Evolutionary conservation across 179 eudicot species (phyloP).

Genomic region (Beta lomatogona): DNA sequence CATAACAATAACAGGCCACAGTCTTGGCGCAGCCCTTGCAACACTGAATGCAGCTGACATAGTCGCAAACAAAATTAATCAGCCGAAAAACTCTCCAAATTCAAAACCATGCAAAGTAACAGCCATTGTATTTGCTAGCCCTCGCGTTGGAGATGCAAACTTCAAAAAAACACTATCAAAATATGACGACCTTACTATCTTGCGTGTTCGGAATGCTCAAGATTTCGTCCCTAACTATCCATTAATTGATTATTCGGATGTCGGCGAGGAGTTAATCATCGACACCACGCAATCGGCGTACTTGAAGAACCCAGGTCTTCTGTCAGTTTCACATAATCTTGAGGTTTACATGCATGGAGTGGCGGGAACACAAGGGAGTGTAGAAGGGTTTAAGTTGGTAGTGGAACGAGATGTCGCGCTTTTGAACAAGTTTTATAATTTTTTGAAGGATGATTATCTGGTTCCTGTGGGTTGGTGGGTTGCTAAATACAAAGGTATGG

Average conservation of each 20-base stretch:
- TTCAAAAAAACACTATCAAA: constrained; percentile 38
- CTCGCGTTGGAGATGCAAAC: constrained; percentile 61
- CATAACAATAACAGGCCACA: constrained; percentile 74
- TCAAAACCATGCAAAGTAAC: constrained; percentile 40
- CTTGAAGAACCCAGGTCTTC: constrained; percentile 55
- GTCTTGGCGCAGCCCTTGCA: constrained; percentile 78
- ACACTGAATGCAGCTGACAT: constrained; percentile 81
- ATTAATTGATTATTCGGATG: constrained; percentile 52
- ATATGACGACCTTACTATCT: constrained; percentile 34
- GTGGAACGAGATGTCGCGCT: constrained; percentile 54
- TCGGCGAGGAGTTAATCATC: constrained; percentile 59
- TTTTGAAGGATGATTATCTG: constrained; percentile 26
- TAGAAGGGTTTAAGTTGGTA: constrained; percentile 58
- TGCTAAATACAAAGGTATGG: constrained; percentile 29
- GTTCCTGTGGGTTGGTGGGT: constrained; percentile 36
- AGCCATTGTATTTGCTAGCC: constrained; percentile 65
- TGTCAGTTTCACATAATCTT: constrained; percentile 32
- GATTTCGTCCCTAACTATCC: constrained; percentile 76
- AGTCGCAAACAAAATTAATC: constrained; percentile 33
- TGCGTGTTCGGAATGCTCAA: constrained; percentile 47
- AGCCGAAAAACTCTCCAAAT: constrained; percentile 1
- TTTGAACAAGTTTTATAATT: constrained; percentile 27
- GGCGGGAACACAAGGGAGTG: constrained; percentile 65
- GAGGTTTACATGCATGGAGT: constrained; percentile 80
- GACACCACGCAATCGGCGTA: constrained; percentile 64